phyloP scores from a whole-genome alignment of 345 rosid genomes.

The Xanthoceras sorbifolium region DNA sequence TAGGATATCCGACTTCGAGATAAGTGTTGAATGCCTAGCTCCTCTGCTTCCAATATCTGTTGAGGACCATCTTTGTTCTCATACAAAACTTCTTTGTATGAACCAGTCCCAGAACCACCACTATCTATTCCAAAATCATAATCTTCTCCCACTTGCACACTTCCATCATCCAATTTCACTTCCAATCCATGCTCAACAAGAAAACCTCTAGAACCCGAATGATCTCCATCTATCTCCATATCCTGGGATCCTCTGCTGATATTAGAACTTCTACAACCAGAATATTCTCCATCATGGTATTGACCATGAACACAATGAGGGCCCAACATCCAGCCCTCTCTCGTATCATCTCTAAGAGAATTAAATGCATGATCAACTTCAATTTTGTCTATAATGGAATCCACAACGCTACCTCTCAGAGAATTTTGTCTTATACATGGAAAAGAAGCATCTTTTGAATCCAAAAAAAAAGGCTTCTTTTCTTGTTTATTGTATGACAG shows the following conservation, averaged over 20 bases:
- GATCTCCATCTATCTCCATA: constrained; percentile 18
- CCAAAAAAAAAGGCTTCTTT: background rate
- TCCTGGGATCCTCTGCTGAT: constrained; percentile 2
- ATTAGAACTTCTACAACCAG: background rate
- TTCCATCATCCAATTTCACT: constrained; percentile 16
- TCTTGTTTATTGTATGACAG: background rate
- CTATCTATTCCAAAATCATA: constrained; percentile 14
- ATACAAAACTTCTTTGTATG: constrained; percentile 13
- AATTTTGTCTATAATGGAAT: constrained; percentile 20
- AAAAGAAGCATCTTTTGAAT: background rate
- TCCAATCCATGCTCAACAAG: constrained; percentile 12
- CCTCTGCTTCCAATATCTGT: background rate
- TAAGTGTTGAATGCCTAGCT: background rate
- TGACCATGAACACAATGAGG: background rate
- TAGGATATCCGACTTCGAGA: constrained; percentile 10
- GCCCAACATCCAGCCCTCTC: constrained; percentile 3
- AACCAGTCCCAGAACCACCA: constrained; percentile 17
- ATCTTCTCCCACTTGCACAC: constrained; percentile 7
- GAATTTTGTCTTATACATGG: background rate
- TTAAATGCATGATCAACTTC: background rate
- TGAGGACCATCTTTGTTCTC: constrained; percentile 15
- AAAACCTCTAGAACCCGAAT: constrained; percentile 14
- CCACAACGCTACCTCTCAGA: constrained; percentile 19
- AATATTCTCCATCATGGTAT: background rate
- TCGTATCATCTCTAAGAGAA: constrained; percentile 3